Percentiles rank a stretch among this genome's conserved stretches.
These are phyloP conservation scores for Mycena maculata DNA, from an alignment of 768 basidiomycete species.

Conservation along the genomic window DNA sequence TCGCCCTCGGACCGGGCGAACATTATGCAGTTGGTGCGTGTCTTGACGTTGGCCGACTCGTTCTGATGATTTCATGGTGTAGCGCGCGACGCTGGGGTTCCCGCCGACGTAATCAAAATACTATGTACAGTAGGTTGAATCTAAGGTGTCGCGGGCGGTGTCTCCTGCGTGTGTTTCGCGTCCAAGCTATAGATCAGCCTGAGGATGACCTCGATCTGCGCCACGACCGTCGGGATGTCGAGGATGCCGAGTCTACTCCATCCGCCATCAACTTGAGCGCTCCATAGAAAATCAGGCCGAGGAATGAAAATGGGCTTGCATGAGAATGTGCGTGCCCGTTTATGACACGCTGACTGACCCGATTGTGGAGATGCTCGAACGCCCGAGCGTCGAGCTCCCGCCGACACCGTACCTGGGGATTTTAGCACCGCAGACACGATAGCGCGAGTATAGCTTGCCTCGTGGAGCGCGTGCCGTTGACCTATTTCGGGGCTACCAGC, in stretches of 20 bases:
- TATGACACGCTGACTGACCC: conserved; percentile 40
- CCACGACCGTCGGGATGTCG: conserved; percentile 35
- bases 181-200: conserved; percentile 40
- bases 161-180: conserved; percentile 26
- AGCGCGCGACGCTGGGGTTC: conserved; percentile 24
- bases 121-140: neutral
- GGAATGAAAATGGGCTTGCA: conserved; percentile 41
- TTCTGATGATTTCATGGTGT: neutral
- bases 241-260: conserved; percentile 46
- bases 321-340: neutral
- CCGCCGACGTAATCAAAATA: neutral
- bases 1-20: conserved; percentile 80
- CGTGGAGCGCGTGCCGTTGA: conserved; percentile 38
- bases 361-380: conserved; percentile 42
- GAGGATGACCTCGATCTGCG: conserved; percentile 44
- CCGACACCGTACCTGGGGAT: conserved; percentile 40
- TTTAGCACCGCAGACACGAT: neutral
- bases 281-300: conserved; percentile 47
- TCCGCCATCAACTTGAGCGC: conserved; percentile 43
- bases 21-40: conserved; percentile 83
- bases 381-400: conserved; percentile 42
- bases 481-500: conserved; percentile 40
- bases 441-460: conserved; percentile 26
- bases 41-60: neutral
- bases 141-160: conserved; percentile 1